Base-by-base conservation (phyloP, 495 filamentous ascomycete genomes). In the Penicillium macrosclerotiorum region DNA sequence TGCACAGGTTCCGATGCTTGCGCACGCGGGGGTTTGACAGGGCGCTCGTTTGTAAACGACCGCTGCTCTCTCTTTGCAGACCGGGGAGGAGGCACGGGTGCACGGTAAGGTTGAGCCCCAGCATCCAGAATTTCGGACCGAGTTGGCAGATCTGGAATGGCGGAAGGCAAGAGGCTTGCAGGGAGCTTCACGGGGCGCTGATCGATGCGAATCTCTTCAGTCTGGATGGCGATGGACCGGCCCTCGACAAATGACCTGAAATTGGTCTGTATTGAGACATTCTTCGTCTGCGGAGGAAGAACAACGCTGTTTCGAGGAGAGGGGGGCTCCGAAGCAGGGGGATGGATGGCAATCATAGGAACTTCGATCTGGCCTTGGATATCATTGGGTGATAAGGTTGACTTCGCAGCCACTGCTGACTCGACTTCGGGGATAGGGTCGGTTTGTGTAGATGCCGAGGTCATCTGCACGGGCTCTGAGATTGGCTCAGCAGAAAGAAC, bases 171-270 rank as follows among this genome's bases (percentile, higher is more conserved):
- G 37, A 96, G 73, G 58, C 90, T 85, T 1, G 85, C 78, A 16
- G 89, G 87, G 13, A 96, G 67, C 56, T 80, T 86, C 31, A 83
- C 75, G 20, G 85, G 72, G 41, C 89, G 77, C 67, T 78, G 79
- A 61, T 91, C 90, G 13, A 90, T 74, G 33, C 83, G 73, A 49
- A 96, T 95, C 49, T 86, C 84, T 44, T 96, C 90, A 8, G 93
- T 98, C 72, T 98, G 94, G 32, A 95, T 80, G 3, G 71, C 72
- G 20, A 74, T 65, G 16, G 82, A 83, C 14, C 65, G 63, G 11
- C 59, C 59, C 18, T 69, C 60, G 3, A 62, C 49, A n/a, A 60
- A 41, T 12, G 65, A 42, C 5, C 69, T 52, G 39, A 73, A 65
- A 27, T 60, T 62, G 25, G 74, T 73, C 53, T 85, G 83, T 39